Percentiles rank a stretch among this genome's conserved stretches.
Evolutionary conservation across 2,329 filamentous ascomycete genomes (phyloP).

Genomic region (Bipolaris bicolor): DNA sequence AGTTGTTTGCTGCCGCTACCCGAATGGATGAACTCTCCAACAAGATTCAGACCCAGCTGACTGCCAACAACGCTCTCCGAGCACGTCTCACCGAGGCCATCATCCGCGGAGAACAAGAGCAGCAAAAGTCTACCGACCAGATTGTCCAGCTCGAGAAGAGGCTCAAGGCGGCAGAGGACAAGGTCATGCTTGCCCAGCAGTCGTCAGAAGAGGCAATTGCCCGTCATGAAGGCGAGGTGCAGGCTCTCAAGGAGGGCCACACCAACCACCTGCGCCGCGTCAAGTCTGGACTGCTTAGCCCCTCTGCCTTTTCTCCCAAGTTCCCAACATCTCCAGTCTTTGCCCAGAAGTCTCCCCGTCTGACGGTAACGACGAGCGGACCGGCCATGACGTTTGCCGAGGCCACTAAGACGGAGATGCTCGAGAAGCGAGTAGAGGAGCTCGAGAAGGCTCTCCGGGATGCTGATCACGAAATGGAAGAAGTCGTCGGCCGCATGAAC

Average conservation of each 20-base stretch:
- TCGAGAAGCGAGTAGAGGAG: conserved; percentile 80
- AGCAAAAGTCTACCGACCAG: conserved; percentile 77
- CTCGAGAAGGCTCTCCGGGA: conserved; percentile 80
- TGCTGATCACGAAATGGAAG: conserved; percentile 81
- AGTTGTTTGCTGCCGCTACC: conserved; percentile 74
- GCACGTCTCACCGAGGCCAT: conserved; percentile 80
- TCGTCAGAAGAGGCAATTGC: conserved; percentile 83
- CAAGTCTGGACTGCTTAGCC: conserved; percentile 58
- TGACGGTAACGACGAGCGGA: conserved; percentile 68
- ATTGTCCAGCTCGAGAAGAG: conserved; percentile 84
- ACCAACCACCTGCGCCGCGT: conserved; percentile 78
- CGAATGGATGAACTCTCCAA: conserved; percentile 80
- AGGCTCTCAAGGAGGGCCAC: conserved; percentile 75
- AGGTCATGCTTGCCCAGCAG: conserved; percentile 80
- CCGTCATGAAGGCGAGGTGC: conserved; percentile 85
- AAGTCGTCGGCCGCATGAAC: conserved; percentile 83
- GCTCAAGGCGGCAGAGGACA: conserved; percentile 82
- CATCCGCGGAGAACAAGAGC: conserved; percentile 80
- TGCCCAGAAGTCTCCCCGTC: conserved; percentile 62
- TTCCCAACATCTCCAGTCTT: conserved; percentile 69
- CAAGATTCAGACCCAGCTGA: conserved; percentile 80
- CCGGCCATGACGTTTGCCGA: conserved; percentile 66
- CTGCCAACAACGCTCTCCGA: conserved; percentile 77
- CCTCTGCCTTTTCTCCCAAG: conserved; percentile 61
- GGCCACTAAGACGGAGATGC: conserved; percentile 72